These are phyloP conservation scores for Xylariaceae sp. DNA, from an alignment of 2,329 filamentous ascomycete species.

Conservation along the genomic window DNA sequence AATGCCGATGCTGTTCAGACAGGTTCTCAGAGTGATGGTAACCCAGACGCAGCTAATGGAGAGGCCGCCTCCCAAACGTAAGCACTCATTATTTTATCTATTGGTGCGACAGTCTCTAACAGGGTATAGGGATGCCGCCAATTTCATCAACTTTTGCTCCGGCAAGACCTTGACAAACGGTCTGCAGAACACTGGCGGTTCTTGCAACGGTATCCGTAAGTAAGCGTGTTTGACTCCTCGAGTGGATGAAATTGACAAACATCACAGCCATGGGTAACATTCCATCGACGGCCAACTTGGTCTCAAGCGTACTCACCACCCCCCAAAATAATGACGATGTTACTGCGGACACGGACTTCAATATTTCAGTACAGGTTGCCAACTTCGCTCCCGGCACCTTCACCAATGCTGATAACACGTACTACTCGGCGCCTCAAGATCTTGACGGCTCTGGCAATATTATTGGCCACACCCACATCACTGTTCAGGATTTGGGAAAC, in stretches of 20 bases:
- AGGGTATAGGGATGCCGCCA: slow-evolving; percentile 47
- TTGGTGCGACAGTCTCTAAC: slow-evolving; percentile 17
- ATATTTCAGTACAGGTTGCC: slow-evolving; percentile 47
- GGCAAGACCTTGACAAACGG: slow-evolving; percentile 57
- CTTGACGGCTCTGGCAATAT: slow-evolving; percentile 46
- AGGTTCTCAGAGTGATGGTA: slow-evolving; percentile 39
- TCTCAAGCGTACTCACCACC: slow-evolving; percentile 51
- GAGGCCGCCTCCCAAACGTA: slow-evolving; percentile 52
- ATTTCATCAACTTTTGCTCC: slow-evolving; percentile 62
- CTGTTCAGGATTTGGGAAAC: slow-evolving; percentile 52
- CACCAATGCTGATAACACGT: slow-evolving; percentile 56
- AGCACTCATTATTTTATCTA: slow-evolving; percentile 21
- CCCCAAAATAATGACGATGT: slow-evolving; percentile 51
- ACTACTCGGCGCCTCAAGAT: slow-evolving; percentile 58
- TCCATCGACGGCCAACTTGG: slow-evolving; percentile 51
- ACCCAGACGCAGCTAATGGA: slow-evolving; percentile 34
- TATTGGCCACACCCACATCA: slow-evolving; percentile 58
- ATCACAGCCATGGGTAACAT: slow-evolving; percentile 56
- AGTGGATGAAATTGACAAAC: slow-evolving; percentile 14
- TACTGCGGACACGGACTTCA: slow-evolving; percentile 45
- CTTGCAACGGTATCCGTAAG: slow-evolving; percentile 61
- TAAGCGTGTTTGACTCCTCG: slow-evolving; percentile 11
- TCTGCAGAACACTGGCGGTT: slow-evolving; percentile 52
- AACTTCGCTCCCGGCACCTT: slow-evolving; percentile 57
- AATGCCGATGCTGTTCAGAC: slow-evolving; percentile 44